A percentile compares a stretch with the other conserved stretches of the same genome.
These are phyloP conservation scores for Citrus unshiu DNA, from an alignment of 345 rosid genomes.

Conservation along the genomic window DNA sequence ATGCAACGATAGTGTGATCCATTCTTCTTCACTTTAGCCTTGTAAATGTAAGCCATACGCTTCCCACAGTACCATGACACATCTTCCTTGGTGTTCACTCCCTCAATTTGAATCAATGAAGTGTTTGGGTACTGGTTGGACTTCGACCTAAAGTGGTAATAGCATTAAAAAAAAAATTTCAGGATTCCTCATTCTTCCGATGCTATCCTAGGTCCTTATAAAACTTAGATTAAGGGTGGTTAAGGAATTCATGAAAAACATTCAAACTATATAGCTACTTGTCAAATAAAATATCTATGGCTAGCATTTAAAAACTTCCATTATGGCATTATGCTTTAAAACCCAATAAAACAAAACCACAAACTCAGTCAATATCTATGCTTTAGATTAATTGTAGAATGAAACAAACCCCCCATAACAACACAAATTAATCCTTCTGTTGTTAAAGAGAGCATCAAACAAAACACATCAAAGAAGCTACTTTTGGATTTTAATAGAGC, in stretches of 20 bases:
- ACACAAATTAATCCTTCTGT: neutral
- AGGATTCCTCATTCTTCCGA: too few species aligned
- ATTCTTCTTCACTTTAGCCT: conserved; percentile 80
- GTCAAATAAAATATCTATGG: neutral
- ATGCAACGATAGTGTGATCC: conserved; percentile 89
- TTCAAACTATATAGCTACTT: neutral
- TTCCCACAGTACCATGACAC: conserved; percentile 81
- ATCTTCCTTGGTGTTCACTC: conserved; percentile 83
- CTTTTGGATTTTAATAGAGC: too few species aligned
- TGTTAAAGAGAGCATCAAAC: neutral
- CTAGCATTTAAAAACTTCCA: neutral
- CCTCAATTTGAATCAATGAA: conserved; percentile 82
- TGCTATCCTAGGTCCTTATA: too few species aligned
- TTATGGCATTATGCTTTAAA: neutral
- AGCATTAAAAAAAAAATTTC: too few species aligned
- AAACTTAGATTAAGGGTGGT: too few species aligned
- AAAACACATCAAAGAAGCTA: neutral
- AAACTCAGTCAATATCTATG: neutral
- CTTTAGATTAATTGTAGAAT: neutral
- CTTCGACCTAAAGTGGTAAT: conserved; percentile 53
- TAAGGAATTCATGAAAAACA: neutral
- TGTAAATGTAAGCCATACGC: conserved; percentile 93
- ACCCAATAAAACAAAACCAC: neutral
- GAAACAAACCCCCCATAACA: neutral
- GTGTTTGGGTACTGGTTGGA: conserved; percentile 84